These are phyloP conservation scores for Epichloe elymi DNA, from an alignment of 2,329 filamentous ascomycete genomes.

Conservation along the genomic window DNA sequence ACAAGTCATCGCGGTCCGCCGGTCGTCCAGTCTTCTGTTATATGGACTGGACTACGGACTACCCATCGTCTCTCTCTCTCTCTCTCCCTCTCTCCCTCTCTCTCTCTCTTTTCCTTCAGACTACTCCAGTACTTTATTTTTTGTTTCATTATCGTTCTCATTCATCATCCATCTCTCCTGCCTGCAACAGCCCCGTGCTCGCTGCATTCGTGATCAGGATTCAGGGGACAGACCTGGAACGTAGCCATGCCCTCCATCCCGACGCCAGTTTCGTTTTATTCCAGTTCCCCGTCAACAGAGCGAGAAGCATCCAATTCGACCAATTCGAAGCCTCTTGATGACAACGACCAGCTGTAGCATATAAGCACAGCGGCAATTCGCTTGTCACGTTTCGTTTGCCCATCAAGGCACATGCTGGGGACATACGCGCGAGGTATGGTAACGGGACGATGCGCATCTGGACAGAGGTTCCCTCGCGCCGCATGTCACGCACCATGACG, in stretches of 20 bases:
- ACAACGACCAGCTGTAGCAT: not conserved
- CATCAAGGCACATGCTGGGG: not conserved
- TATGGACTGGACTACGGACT: too few relatives aligned
- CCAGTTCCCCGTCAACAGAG: not conserved
- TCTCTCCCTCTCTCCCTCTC: not conserved
- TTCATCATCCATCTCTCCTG: too few relatives aligned
- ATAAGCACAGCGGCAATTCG: not conserved
- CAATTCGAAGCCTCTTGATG: not conserved
- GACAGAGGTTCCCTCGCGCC: not conserved
- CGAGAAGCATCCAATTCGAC: too few relatives aligned
- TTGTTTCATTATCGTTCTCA: too few relatives aligned
- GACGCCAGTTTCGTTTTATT: too few relatives aligned
- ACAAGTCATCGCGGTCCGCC: not conserved
- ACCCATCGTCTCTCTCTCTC: not conserved
- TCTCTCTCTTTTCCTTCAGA: not conserved
- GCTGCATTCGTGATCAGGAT: too few relatives aligned
- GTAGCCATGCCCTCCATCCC: too few relatives aligned
- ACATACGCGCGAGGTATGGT: not conserved
- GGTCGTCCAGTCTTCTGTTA: conserved; percentile 1
- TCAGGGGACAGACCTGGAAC: too few relatives aligned
- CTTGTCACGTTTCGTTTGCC: not conserved
- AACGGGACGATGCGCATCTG: not conserved
- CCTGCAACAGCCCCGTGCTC: too few relatives aligned
- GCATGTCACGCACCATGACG: too few relatives aligned
- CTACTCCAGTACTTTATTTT: too few relatives aligned